A percentile compares a stretch with the other conserved stretches of the same genome.
Evolutionary conservation across 345 rosid species (phyloP).

Genomic region (Corchorus olitorius): DNA sequence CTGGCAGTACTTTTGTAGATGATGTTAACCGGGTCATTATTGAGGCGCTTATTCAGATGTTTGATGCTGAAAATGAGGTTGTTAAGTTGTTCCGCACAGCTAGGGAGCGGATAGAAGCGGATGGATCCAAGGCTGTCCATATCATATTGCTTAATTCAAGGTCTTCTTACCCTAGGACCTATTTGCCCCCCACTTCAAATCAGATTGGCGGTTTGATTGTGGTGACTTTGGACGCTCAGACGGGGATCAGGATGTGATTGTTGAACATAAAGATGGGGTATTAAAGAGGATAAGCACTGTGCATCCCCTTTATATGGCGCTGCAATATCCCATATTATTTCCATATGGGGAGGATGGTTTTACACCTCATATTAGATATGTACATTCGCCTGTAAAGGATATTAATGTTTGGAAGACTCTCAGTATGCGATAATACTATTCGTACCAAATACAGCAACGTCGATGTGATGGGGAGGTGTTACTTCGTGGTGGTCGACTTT

Average conservation of each 20-base stretch:
- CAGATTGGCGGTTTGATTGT: background rate
- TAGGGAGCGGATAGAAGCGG: too few species aligned
- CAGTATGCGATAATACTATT: conserved; percentile 12
- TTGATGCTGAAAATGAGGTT: too few species aligned
- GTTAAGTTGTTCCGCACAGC: too few species aligned
- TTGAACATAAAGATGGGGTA: background rate
- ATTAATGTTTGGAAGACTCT: background rate
- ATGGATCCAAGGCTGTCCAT: too few species aligned
- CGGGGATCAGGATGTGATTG: background rate
- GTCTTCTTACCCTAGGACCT: background rate
- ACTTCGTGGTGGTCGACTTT: conserved; percentile 1
- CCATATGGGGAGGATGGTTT: conserved; percentile 24
- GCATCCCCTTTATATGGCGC: too few species aligned
- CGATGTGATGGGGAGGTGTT: background rate
- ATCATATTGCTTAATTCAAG: background rate
- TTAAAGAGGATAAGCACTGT: background rate
- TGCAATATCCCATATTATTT: conserved; percentile 11
- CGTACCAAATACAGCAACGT: background rate
- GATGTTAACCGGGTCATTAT: background rate
- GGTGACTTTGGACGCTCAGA: background rate
- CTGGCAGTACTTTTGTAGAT: fast-evolving
- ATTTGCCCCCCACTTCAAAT: background rate
- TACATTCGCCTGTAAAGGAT: too few species aligned
- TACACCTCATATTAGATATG: background rate
- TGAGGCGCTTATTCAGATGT: background rate